phyloP scores from a whole-genome alignment of 805 yeast genomes.

The Metschnikowia baotianmanensis region DNA sequence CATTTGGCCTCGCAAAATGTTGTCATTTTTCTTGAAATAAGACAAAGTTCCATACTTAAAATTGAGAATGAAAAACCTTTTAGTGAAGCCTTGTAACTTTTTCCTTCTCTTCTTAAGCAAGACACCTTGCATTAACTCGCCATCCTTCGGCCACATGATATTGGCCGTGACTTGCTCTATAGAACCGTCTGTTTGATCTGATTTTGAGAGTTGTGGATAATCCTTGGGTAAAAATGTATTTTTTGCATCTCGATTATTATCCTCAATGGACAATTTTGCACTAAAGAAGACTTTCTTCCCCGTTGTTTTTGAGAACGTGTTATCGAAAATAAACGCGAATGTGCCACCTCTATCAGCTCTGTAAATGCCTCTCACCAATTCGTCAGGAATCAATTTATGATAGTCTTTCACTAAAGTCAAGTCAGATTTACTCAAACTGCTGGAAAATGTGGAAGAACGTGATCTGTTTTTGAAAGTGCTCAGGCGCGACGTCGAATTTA shows the following conservation, averaged over 20 bases:
- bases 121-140: constrained; percentile 74
- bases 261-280: constrained; percentile 20
- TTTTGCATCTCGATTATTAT: background rate
- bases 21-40: constrained; percentile 72
- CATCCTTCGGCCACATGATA: constrained; percentile 48
- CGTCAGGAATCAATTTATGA: constrained; percentile 50
- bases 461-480: constrained; percentile 33
- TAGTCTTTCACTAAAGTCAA: constrained; percentile 57
- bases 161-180: constrained; percentile 7
- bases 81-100: constrained; percentile 80
- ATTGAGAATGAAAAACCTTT: constrained; percentile 81
- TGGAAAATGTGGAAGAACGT: constrained; percentile 37
- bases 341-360: constrained; percentile 63
- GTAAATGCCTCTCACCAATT: constrained; percentile 59
- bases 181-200: background rate
- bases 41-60: constrained; percentile 78
- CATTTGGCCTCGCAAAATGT: constrained; percentile 86
- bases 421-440: constrained; percentile 39
- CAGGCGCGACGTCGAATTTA: constrained; percentile 34
- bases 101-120: constrained; percentile 77
- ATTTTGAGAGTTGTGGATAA: background rate
- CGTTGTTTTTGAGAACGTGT: constrained; percentile 82
- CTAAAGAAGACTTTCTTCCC: constrained; percentile 78
- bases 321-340: constrained; percentile 88
- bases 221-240: background rate